Evolutionary conservation across 2,329 filamentous ascomycete genomes (phyloP).

Genomic region (Bretziella fagacearum): DNA sequence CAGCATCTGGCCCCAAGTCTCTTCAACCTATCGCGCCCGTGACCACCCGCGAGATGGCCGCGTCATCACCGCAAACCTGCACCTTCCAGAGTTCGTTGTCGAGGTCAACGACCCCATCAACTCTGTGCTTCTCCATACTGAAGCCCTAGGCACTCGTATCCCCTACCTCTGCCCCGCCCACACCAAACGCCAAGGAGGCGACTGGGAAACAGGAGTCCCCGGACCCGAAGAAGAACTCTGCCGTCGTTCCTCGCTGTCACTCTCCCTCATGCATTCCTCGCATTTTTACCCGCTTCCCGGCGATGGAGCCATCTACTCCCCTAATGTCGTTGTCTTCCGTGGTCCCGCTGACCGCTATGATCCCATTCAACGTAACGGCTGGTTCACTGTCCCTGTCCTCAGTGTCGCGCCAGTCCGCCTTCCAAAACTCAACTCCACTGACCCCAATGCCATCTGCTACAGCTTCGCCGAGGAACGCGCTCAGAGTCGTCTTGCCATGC

Average conservation of each 20-base stretch:
- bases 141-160: slow-evolving; percentile 29
- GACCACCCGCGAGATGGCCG: slow-evolving; percentile 28
- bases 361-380: slow-evolving; percentile 33
- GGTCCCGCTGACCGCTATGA: slow-evolving; percentile 48
- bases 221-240: slow-evolving; percentile 50
- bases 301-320: slow-evolving; percentile 52
- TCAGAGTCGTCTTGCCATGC: slow-evolving; percentile 57
- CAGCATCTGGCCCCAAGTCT: slow-evolving; percentile 38
- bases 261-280: slow-evolving; percentile 40
- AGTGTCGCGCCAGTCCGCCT: slow-evolving; percentile 55
- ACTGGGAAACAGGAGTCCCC: slow-evolving; percentile 50
- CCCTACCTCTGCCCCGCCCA: slow-evolving; percentile 60
- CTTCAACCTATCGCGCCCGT: slow-evolving; percentile 38
- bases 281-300: slow-evolving; percentile 49
- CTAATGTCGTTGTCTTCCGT: slow-evolving; percentile 57
- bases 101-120: slow-evolving; percentile 42
- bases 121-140: slow-evolving; percentile 40
- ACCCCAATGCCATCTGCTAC: slow-evolving; percentile 38
- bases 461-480: slow-evolving; percentile 55
- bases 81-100: slow-evolving; percentile 32
- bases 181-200: slow-evolving; percentile 59
- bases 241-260: slow-evolving; percentile 55
- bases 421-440: slow-evolving; percentile 44
- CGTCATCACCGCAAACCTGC: slow-evolving; percentile 17
- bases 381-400: slow-evolving; percentile 49